Percentiles rank a stretch among this genome's conserved stretches.
Conservation (phyloP, 108 stramenopile genomes). For the Pseudonitzschia multiseries region DNA sequence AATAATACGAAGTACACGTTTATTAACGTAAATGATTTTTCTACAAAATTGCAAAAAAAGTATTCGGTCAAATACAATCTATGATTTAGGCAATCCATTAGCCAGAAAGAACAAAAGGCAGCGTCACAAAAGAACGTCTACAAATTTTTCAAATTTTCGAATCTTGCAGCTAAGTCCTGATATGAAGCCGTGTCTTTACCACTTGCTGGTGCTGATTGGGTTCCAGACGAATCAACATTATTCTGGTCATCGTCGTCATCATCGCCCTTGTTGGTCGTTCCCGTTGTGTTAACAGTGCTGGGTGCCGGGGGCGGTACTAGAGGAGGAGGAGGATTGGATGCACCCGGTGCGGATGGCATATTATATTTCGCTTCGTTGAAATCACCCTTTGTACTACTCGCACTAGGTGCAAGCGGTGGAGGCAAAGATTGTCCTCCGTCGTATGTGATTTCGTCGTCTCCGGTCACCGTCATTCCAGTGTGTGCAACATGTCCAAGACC, state of each 20-base stretch:
- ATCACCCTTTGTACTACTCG: constrained; percentile 26
- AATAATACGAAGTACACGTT: too few relatives aligned
- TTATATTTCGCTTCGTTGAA: constrained; percentile 63
- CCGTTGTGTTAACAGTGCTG: constrained; percentile 5
- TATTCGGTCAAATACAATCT: too few relatives aligned
- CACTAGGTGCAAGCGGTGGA: constrained; percentile 15
- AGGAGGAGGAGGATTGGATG: constrained; percentile 22
- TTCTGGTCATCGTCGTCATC: constrained; percentile 27
- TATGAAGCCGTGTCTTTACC: constrained; percentile 34
- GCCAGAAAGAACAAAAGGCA: too few relatives aligned
- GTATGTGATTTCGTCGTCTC: constrained; percentile 27
- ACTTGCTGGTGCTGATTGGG: constrained; percentile 10
- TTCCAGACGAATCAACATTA: constrained; percentile 6
- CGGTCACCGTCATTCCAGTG: constrained; percentile 15
- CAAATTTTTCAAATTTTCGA: constrained; percentile 61
- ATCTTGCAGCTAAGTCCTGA: constrained; percentile 74
- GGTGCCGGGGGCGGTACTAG: constrained; percentile 20
- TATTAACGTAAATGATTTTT: too few relatives aligned
- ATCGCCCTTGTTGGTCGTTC: constrained; percentile 26
- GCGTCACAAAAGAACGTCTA: constrained; percentile 10
- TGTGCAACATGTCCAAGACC: constrained; percentile 45
- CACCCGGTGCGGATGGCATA: constrained; percentile 50
- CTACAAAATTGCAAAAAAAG: too few relatives aligned
- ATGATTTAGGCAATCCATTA: too few relatives aligned
- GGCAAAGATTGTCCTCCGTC: constrained; percentile 7